These are phyloP conservation scores for Quercus parvula DNA, from an alignment of 306 rosid species.

Conservation along the genomic window DNA sequence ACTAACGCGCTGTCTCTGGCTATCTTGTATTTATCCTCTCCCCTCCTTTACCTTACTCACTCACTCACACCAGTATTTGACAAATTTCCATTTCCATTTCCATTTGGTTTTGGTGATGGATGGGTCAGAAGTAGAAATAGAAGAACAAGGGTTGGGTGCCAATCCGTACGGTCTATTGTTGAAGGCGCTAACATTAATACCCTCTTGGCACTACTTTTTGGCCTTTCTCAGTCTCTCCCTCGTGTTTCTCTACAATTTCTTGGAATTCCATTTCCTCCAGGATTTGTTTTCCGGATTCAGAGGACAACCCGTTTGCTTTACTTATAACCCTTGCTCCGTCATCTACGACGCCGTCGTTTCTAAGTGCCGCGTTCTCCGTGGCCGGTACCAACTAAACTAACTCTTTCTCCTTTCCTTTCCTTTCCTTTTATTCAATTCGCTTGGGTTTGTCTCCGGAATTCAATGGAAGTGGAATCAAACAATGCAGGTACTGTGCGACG, in stretches of 20 bases:
- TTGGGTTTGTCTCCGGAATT: too few relatives aligned
- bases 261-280: slow-evolving; percentile 65
- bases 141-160: not conserved
- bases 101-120: too few relatives aligned
- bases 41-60: too few relatives aligned
- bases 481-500: slow-evolving; percentile 55
- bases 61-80: too few relatives aligned
- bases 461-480: too few relatives aligned
- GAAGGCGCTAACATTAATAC: slow-evolving; percentile 44
- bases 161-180: slow-evolving; percentile 45
- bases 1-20: too few relatives aligned
- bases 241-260: slow-evolving; percentile 50
- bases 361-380: slow-evolving; percentile 71
- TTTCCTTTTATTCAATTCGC: too few relatives aligned
- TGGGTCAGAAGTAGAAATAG: not conserved
- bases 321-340: slow-evolving; percentile 42
- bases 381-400: slow-evolving; percentile 28
- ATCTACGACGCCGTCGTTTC: slow-evolving; percentile 69
- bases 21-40: too few relatives aligned
- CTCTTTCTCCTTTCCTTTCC: not conserved
- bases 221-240: slow-evolving; percentile 10
- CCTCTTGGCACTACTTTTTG: slow-evolving; percentile 44
- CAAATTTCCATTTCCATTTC: too few relatives aligned
- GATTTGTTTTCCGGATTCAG: slow-evolving; percentile 55
- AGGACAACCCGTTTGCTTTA: slow-evolving; percentile 49